Evolutionary conservation across 306 rosid species (phyloP), one percentile per base, ranked within the genome.

Genomic region (Sicyos baderoa): DNA sequence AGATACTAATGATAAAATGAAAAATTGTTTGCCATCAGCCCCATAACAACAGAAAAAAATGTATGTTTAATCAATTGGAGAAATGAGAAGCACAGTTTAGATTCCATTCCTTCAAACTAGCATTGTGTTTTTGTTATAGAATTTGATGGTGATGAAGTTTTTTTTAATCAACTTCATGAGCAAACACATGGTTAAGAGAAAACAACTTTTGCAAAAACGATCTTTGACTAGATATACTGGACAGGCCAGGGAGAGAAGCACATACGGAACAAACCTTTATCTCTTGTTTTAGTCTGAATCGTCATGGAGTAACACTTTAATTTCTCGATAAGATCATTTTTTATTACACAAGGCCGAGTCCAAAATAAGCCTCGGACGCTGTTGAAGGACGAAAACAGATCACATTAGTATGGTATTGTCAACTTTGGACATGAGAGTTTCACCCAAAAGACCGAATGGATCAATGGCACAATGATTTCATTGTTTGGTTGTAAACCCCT

Each of bases 1-100:
- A 92, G 85, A 79, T 89, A 92, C 98, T 92, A 89, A 74, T 64
- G 80, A 57, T 57, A 32, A 64, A 53, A 42, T 44, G 8, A 44
- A 65, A 6, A 44, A 5, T 12, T 40, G 29, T 29, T 29, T 18
- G 32, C 4, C 69, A 62, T 62, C 25, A 62, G 8, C 42, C 27
- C 29, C 11, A 17, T 10, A 17, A 37, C 27, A 10, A 17, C 1
- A 17, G 27, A 9, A n/a, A 9, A 9, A 61, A 35, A 35, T n/a
- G 35, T 58, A 32, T 9, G 23, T 35, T 22, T n/a, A 6, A 42
- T 19, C 53, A 40, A 13, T 44, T 48, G 50, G 9, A 64, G 19
- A 64, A 58, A 64, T 64, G 70, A 44, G 17, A 23, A 58, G 18
- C 35, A 10, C 52, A 44, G 12, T 19, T 21, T 15, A 44, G 16